Evolutionary conservation across 2,329 filamentous ascomycete species (phyloP).

Genomic region (Xylaria digitata): DNA sequence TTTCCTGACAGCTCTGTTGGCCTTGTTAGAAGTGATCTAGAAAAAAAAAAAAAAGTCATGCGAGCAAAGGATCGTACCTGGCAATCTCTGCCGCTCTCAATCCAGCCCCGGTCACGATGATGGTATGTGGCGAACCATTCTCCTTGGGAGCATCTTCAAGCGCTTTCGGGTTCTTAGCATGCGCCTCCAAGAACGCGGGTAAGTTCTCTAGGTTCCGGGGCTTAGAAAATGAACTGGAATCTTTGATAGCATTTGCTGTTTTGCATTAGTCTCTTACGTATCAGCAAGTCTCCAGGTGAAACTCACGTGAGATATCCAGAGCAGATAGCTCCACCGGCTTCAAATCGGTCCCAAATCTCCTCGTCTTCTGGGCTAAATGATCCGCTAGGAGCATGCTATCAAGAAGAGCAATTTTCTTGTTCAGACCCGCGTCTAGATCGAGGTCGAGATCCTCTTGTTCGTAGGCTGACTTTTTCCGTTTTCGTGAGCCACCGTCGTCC

Average conservation of each 20-base stretch:
- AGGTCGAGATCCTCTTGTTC: conserved; percentile 66
- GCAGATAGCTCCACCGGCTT: conserved; percentile 88
- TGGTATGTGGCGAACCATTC: conserved; percentile 82
- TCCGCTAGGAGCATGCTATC: conserved; percentile 86
- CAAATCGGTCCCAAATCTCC: conserved; percentile 81
- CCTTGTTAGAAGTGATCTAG: neutral
- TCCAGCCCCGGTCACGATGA: conserved; percentile 87
- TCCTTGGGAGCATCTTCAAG: conserved; percentile 74
- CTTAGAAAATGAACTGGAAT: conserved; percentile 80
- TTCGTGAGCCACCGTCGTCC: conserved; percentile 55
- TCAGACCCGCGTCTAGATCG: conserved; percentile 78
- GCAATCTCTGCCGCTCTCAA: conserved; percentile 87
- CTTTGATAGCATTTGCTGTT: conserved; percentile 77
- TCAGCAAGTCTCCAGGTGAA: conserved; percentile 12
- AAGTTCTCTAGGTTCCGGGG: conserved; percentile 77
- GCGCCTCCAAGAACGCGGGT: conserved; percentile 79
- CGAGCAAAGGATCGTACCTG: conserved; percentile 59
- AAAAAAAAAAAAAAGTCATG: neutral
- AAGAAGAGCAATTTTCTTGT: conserved; percentile 83
- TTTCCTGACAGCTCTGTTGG: conserved; percentile 72
- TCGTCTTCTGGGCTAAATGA: conserved; percentile 82
- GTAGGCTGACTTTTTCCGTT: conserved; percentile 67
- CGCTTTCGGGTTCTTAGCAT: conserved; percentile 66
- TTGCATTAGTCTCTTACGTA: neutral
- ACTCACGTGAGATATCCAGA: conserved; percentile 78